Evolutionary conservation across 1,284 basidiomycete genomes (phyloP).

Genomic region (Afroboletus lepidellus): DNA sequence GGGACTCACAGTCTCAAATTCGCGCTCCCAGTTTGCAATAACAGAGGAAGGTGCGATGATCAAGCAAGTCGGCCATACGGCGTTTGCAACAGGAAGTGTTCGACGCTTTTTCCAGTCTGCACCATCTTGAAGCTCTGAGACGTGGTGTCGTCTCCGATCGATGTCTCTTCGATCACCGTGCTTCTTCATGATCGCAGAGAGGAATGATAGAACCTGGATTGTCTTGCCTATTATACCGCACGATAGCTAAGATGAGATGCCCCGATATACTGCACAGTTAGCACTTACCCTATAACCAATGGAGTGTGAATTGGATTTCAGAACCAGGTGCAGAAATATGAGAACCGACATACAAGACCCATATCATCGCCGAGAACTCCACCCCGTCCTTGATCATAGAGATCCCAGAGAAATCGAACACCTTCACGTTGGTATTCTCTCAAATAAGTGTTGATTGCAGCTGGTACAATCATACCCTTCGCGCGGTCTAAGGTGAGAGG

Average conservation of each 20-base stretch:
- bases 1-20: constrained; percentile 64
- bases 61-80: constrained; percentile 76
- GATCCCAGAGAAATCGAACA: constrained; percentile 69
- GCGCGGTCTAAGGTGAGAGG: constrained; percentile 49
- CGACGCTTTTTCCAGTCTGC: constrained; percentile 50
- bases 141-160: constrained; percentile 58
- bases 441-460: constrained; percentile 74
- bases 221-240: constrained; percentile 59
- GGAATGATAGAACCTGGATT: constrained; percentile 85
- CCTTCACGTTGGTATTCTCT: constrained; percentile 86
- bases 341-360: constrained; percentile 62
- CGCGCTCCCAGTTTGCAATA: constrained; percentile 78
- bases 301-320: constrained; percentile 3
- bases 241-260: not conserved
- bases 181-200: constrained; percentile 85
- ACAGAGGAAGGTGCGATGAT: constrained; percentile 81
- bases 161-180: constrained; percentile 60
- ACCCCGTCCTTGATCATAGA: constrained; percentile 62
- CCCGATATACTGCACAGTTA: not conserved
- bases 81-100: constrained; percentile 61
- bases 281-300: constrained; percentile 23
- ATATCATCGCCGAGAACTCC: constrained; percentile 87
- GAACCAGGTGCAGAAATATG: not conserved
- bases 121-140: constrained; percentile 64
- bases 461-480: constrained; percentile 57